Conservation (phyloP, 257 asterid genomes). For the Rauvolfia tetraphylla region DNA sequence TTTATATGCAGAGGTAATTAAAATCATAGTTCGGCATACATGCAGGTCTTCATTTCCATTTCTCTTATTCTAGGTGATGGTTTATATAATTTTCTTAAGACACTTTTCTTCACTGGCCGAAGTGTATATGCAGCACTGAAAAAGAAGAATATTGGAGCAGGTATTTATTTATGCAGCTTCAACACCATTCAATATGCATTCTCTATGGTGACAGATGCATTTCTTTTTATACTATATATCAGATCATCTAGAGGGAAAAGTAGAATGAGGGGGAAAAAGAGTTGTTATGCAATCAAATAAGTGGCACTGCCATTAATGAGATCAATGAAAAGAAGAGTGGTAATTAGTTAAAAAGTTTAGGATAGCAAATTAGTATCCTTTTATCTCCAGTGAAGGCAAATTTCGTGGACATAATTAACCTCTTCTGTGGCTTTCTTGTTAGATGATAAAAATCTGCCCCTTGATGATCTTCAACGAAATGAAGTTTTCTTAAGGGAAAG, state of each 20-base stretch:
- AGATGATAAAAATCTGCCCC: constrained; percentile 9
- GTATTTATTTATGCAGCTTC: constrained; percentile 22
- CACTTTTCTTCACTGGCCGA: constrained; percentile 43
- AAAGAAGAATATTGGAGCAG: constrained; percentile 34
- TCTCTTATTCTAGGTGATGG: constrained; percentile 88
- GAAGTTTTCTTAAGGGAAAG: constrained; percentile 35
- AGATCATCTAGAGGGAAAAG: too few species aligned
- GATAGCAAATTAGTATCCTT: not conserved
- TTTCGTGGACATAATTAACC: not conserved
- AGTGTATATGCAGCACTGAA: constrained; percentile 47
- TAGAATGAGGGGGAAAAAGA: too few species aligned
- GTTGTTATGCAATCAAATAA: too few species aligned
- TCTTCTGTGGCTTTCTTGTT: not conserved
- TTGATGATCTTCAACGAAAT: constrained; percentile 22
- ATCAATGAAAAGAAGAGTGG: too few species aligned
- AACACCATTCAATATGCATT: not conserved
- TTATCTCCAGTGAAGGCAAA: not conserved
- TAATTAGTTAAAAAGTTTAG: not conserved
- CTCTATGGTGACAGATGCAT: not conserved
- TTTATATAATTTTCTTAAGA: constrained; percentile 72
- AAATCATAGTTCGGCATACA: not conserved
- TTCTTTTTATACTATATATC: too few species aligned
- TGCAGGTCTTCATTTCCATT: constrained; percentile 80
- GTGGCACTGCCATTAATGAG: too few species aligned
- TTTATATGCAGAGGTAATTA: not conserved